Base-by-base conservation (phyloP, 768 basidiomycete species). In the Royoungia palumana region DNA sequence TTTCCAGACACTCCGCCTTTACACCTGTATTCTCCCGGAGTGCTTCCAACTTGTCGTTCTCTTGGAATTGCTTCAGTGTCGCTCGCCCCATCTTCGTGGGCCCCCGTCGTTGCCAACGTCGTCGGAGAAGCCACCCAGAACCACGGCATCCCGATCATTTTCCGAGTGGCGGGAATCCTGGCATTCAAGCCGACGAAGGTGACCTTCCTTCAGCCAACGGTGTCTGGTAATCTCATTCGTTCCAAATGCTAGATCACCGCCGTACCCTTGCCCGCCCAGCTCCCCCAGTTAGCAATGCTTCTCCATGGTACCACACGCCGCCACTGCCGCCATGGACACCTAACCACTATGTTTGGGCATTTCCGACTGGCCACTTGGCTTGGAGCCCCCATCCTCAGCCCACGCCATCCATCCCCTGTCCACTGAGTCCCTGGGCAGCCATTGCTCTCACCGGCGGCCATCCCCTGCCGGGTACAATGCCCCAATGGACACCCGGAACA, bases 381-480 rank as follows among this genome's bases (percentile, higher is more conserved):
- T 66, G 65, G 65, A 56, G 47, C 7, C 65, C 62, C 2, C 51
- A 62, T 27, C 59, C 56, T 8, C 60, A 63, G 11, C 45, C 45
- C 16, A 53, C 20, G 16, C 54, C 57, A 8, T 22, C 35, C 11
- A 12, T 48, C 27, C 35, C 46, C 22, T 21, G 50, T 1, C 56
- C 50, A 4, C 38, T 50, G 21, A 43, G 41, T 13, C 59, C 64
- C 3, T 57, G 59, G 58, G 30, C 49, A 9, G 59, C 57, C 13
- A 20, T 41, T 27, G 10, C 41, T 13, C 44, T 51, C 21, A 55
- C 63, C 10, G 63, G 64, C 5, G 64, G 58, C 0, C 57, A 55
- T 43, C 54, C 57, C 20, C 54, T 64, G 3, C 62, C 62, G 0
- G 62, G 62, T 11, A 54, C 59, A 6, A 62, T 51, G 50, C 54